These are phyloP conservation scores for Scedosporium boydii DNA, from an alignment of 2,329 filamentous ascomycete genomes.

Conservation along the genomic window DNA sequence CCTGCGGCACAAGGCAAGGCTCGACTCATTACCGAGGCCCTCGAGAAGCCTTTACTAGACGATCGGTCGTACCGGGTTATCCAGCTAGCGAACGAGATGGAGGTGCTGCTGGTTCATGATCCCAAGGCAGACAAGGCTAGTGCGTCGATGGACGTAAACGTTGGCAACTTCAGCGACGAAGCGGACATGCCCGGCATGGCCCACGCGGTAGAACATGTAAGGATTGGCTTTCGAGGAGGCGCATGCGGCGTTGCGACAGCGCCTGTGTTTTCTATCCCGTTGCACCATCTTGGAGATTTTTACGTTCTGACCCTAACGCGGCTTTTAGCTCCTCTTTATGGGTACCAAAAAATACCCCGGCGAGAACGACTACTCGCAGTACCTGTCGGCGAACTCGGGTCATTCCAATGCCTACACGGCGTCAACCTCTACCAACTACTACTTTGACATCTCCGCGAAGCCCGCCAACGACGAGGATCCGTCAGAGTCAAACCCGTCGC, in stretches of 20 bases:
- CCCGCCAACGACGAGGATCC: slow-evolving; percentile 51
- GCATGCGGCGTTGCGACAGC: neutral
- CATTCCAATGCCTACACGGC: slow-evolving; percentile 94
- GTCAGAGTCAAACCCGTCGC: slow-evolving; percentile 46
- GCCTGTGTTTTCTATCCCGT: neutral
- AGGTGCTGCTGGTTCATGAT: slow-evolving; percentile 89
- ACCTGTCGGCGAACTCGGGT: slow-evolving; percentile 81
- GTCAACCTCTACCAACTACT: slow-evolving; percentile 92
- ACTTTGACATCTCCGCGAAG: slow-evolving; percentile 86
- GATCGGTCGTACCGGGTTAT: slow-evolving; percentile 84
- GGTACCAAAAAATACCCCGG: slow-evolving; percentile 95
- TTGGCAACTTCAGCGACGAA: slow-evolving; percentile 89
- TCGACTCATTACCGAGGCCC: slow-evolving; percentile 48
- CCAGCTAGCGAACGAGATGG: slow-evolving; percentile 73
- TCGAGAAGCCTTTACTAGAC: slow-evolving; percentile 80
- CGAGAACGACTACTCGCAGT: slow-evolving; percentile 94
- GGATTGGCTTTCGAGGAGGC: slow-evolving; percentile 9
- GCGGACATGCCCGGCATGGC: slow-evolving; percentile 89
- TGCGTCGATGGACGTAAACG: slow-evolving; percentile 89
- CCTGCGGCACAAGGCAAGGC: neutral
- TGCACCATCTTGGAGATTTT: slow-evolving; percentile 10
- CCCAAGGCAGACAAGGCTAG: slow-evolving; percentile 93
- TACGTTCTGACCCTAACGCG: neutral
- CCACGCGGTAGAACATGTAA: slow-evolving; percentile 85
- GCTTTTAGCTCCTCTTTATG: slow-evolving; percentile 73